Evolutionary conservation across 139 green algal genomes (phyloP).

Genomic region (Haematococcus lacustris): DNA sequence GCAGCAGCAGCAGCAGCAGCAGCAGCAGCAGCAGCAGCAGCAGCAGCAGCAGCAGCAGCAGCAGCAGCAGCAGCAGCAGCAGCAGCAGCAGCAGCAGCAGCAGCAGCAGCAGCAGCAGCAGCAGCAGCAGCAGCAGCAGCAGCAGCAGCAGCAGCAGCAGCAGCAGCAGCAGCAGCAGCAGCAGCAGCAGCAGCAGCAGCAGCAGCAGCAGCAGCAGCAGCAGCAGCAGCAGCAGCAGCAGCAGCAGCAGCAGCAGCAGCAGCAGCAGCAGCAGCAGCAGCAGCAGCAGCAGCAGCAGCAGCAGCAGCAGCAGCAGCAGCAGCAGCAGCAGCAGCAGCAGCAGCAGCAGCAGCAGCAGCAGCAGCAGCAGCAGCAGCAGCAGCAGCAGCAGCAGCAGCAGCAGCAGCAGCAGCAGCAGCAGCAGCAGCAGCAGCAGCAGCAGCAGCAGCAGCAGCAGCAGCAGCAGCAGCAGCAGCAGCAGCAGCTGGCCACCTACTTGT

Average conservation of each 20-base stretch:
- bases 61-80: slow-evolving; percentile 2
- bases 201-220: slow-evolving; percentile 2
- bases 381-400: slow-evolving; percentile 2
- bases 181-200: slow-evolving; percentile 2
- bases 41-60: slow-evolving; percentile 2
- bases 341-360: slow-evolving; percentile 1
- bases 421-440: slow-evolving; percentile 1
- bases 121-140: slow-evolving; percentile 2
- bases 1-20: slow-evolving; percentile 2
- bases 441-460: slow-evolving; percentile 1
- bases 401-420: slow-evolving; percentile 2
- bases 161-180: slow-evolving; percentile 2
- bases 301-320: slow-evolving; percentile 2
- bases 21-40: slow-evolving; percentile 2
- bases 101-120: slow-evolving; percentile 2
- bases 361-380: not conserved
- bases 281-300: slow-evolving; percentile 2
- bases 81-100: slow-evolving; percentile 2
- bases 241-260: slow-evolving; percentile 2
- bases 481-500: too few species aligned
- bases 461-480: slow-evolving; percentile 1
- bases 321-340: slow-evolving; percentile 1
- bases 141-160: slow-evolving; percentile 2
- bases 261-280: slow-evolving; percentile 2
- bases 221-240: slow-evolving; percentile 2